Percentiles rank a stretch among this genome's conserved stretches.
These are phyloP conservation scores for Saitoella complicata DNA, from an alignment of 805 yeast species.

Conservation along the genomic window DNA sequence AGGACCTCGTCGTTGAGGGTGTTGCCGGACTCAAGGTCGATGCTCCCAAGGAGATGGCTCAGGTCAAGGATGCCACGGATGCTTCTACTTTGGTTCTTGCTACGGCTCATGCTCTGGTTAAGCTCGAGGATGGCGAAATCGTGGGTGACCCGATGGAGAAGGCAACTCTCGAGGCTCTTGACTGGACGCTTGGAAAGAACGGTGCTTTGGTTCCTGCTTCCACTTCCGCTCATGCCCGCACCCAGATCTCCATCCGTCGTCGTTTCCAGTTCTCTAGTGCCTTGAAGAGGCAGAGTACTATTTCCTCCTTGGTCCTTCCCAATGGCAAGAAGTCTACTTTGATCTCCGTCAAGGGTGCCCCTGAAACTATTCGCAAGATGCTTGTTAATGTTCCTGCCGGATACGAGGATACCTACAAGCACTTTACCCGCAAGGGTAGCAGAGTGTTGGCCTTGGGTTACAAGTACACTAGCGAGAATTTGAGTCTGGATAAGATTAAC, in stretches of 20 bases:
- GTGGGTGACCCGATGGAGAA: conserved; percentile 99
- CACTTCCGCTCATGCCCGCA: conserved; percentile 11
- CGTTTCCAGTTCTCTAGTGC: conserved; percentile 96
- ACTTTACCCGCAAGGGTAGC: conserved; percentile 87
- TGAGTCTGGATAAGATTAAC: conserved; percentile 34
- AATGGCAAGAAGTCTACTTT: conserved; percentile 32
- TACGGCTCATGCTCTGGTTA: conserved; percentile 90
- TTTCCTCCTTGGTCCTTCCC: conserved; percentile 38
- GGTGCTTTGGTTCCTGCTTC: conserved; percentile 9
- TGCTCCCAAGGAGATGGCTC: conserved; percentile 29
- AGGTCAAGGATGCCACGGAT: conserved; percentile 46
- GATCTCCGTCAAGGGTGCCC: conserved; percentile 94
- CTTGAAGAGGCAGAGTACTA: conserved; percentile 82
- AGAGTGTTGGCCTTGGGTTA: conserved; percentile 93
- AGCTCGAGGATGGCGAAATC: conserved; percentile 87
- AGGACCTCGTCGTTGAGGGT: conserved; percentile 91
- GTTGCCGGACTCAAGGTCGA: conserved; percentile 53
- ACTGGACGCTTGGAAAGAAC: conserved; percentile 68
- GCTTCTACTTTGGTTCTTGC: conserved; percentile 64
- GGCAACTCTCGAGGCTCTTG: conserved; percentile 76
- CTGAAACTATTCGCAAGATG: conserved; percentile 81
- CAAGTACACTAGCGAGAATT: conserved; percentile 40
- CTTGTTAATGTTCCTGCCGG: conserved; percentile 50
- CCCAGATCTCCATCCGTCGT: conserved; percentile 58
- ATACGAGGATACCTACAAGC: conserved; percentile 74